These are phyloP conservation scores for Candida nemodendra DNA, from an alignment of 805 yeast species.

Conservation along the genomic window DNA sequence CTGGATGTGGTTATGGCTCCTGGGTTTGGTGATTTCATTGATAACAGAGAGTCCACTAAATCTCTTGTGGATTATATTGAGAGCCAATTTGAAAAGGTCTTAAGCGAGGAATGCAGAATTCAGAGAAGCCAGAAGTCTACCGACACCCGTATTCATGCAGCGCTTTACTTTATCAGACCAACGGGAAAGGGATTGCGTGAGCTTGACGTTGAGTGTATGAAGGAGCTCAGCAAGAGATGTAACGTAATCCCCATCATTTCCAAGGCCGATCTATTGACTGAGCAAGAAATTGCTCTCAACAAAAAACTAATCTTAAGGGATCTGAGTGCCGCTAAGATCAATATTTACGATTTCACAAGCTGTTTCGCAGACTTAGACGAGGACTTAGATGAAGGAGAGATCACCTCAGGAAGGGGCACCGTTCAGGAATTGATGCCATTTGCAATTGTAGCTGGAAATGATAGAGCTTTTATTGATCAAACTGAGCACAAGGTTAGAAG, in stretches of 20 bases:
- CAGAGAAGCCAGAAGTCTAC: conserved; percentile 39
- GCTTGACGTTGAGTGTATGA: conserved; percentile 70
- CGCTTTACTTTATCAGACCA: conserved; percentile 79
- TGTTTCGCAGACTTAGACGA: conserved; percentile 30
- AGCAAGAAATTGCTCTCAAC: conserved; percentile 46
- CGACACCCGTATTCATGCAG: conserved; percentile 81
- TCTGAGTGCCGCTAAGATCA: conserved; percentile 22
- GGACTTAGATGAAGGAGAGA: conserved; percentile 20
- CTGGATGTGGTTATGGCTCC: conserved; percentile 64
- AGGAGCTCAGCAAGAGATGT: conserved; percentile 62
- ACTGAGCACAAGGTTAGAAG: conserved; percentile 71
- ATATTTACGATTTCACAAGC: conserved; percentile 31
- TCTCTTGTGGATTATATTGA: conserved; percentile 70
- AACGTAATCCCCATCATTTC: conserved; percentile 82
- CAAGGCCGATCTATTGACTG: conserved; percentile 72
- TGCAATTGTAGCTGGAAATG: conserved; percentile 88
- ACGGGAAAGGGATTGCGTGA: conserved; percentile 62
- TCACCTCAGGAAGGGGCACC: conserved; percentile 9
- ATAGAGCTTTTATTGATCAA: conserved; percentile 66
- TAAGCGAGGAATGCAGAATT: conserved; percentile 70
- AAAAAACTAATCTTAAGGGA: conserved; percentile 48
- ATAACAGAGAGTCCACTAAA: conserved; percentile 59
- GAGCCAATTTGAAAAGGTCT: conserved; percentile 66
- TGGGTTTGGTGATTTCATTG: conserved; percentile 70
- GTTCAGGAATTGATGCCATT: conserved; percentile 60